Evolutionary conservation across 129 eudicot genomes (phyloP).

Genomic region (Apium graveolens): DNA sequence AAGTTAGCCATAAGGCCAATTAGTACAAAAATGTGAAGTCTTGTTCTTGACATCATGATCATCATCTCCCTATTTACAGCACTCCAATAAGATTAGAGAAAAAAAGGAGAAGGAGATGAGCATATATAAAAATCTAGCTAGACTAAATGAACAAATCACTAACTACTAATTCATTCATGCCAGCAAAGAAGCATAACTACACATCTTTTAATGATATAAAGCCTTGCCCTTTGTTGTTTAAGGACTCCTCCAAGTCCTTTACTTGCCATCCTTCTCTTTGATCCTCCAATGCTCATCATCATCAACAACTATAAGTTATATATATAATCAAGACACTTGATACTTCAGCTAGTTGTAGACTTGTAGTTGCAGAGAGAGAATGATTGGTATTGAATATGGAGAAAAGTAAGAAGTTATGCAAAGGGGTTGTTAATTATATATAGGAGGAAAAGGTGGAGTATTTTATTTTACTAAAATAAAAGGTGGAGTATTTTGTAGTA

Average conservation of each 20-base stretch:
- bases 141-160: not conserved
- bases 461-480: no score
- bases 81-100: not conserved
- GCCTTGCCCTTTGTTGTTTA: slow-evolving; percentile 77
- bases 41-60: not conserved
- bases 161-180: slow-evolving; percentile 46
- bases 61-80: not conserved
- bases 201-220: slow-evolving; percentile 83
- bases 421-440: slow-evolving; percentile 35
- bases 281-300: slow-evolving; percentile 48
- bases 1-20: slow-evolving; percentile 2
- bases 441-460: slow-evolving; percentile 19
- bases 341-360: not conserved
- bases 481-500: not conserved
- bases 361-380: not conserved
- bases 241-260: slow-evolving; percentile 82
- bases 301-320: slow-evolving; percentile 4
- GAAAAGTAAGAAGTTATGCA: not conserved
- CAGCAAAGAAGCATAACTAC: slow-evolving; percentile 95
- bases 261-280: slow-evolving; percentile 69
- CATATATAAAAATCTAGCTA: not conserved
- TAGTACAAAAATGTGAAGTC: slow-evolving; percentile 24
- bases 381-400: not conserved
- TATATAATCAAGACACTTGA: not conserved
- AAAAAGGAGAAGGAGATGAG: not conserved